Evolutionary conservation across 75 land plant species (phyloP).

Genomic region (Cryptomeria japonica): DNA sequence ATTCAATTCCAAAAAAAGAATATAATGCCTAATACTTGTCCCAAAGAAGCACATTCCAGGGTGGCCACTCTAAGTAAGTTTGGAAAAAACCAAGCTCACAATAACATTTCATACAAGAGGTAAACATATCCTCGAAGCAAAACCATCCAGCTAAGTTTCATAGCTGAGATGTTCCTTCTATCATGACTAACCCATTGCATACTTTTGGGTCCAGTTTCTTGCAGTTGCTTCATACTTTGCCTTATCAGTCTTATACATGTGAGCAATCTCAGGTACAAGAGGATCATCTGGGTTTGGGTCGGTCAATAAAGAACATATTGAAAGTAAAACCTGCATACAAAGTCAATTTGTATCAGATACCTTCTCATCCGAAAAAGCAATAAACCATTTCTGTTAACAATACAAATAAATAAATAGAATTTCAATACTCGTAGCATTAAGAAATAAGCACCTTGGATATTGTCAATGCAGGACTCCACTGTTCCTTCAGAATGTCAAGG

Average conservation of each 20-base stretch:
- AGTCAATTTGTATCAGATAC: background rate
- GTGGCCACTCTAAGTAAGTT: background rate
- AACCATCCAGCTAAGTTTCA: background rate
- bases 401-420: background rate
- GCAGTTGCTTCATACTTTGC: conserved; percentile 58
- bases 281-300: conserved; percentile 64
- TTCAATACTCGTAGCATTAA: background rate
- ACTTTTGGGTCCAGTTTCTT: conserved; percentile 60
- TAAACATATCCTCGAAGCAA: conserved; percentile 1
- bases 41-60: background rate
- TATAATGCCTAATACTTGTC: conserved; percentile 3
- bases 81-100: background rate
- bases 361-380: background rate
- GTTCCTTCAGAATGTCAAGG: conserved; percentile 55
- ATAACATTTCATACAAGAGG: conserved; percentile 9
- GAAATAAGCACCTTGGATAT: conserved; percentile 31
- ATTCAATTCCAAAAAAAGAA: conserved; percentile 7
- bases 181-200: conserved; percentile 42
- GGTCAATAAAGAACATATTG: conserved; percentile 58
- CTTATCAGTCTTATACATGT: conserved; percentile 60
- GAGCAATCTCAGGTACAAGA: conserved; percentile 69
- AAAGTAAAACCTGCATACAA: conserved; percentile 39
- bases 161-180: background rate
- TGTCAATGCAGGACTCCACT: conserved; percentile 59
- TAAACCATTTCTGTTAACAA: background rate